Evolutionary conservation across 176 grass and related monocot genomes (phyloP), one percentile per base, ranked within the genome.

Genomic region (Saccharum officinarum): DNA sequence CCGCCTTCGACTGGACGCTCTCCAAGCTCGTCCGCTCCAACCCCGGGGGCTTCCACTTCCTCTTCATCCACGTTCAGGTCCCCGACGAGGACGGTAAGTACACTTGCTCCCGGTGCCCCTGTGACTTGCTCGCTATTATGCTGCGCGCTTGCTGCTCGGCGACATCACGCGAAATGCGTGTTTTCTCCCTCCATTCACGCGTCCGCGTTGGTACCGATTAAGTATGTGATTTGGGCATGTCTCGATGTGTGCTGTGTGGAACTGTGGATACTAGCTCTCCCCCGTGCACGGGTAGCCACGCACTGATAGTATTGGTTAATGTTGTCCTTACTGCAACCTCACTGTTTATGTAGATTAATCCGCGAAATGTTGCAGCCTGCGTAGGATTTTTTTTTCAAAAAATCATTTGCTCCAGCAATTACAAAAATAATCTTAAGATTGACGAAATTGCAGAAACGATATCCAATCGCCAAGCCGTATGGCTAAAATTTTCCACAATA

Each of bases 11-110:
- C 66, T 96, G 93, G 97, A 98, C 88, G 61, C 88, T 98, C 57
- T 76, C 88, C 78, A 98, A 94, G 93, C 91, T 98, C 78, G 84
- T 98, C 57, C 97, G 90, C 69, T 95, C 91, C 88, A 98, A 98
- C 73, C 11, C 82, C 81, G 69, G 69, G 20, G 97, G 90, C 30
- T 98, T 98, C 84, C 91, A 90, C 65, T 82, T 95, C 84, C 83
- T 95, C 65, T 95, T 98, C 88, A 82, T 98, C 83, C 91, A 94
- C 78, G 87, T 95, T 65, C 97, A 95, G 91, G 69, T 88, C 86
- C 93, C 91, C 46, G 97, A 98, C 69, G 97, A 98, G 89, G 97
- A 98, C 46, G 93, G 97, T 98, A 84, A 40, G 67, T 55, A 37
- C 3, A 22, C 22, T 50, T 9, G 3, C 84, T 40, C 14, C 25